A percentile compares a stretch with the other conserved stretches of the same genome.
phyloP scores from a whole-genome alignment of 1,139 yeast species.

The Wickerhamomyces sp. region DNA sequence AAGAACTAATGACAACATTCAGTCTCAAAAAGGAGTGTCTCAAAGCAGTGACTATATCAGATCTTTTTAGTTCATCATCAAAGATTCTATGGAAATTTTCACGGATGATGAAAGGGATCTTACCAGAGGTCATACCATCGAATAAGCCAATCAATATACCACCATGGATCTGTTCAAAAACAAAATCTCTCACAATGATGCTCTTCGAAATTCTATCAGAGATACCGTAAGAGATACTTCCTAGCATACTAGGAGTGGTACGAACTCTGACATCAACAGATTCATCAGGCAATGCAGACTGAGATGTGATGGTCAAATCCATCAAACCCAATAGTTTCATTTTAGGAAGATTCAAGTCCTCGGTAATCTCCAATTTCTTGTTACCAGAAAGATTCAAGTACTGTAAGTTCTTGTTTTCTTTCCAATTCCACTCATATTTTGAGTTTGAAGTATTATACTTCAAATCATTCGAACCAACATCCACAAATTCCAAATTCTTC shows the following conservation, averaged over 20 bases:
- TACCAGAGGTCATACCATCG: conserved; percentile 82
- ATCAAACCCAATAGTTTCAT: conserved; percentile 78
- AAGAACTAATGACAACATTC: conserved; percentile 72
- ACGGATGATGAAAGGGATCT: conserved; percentile 69
- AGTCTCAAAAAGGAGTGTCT: conserved; percentile 73
- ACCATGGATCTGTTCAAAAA: conserved; percentile 84
- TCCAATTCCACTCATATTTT: conserved; percentile 99
- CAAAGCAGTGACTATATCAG: conserved; percentile 57
- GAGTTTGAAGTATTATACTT: conserved; percentile 90
- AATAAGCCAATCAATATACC: conserved; percentile 74
- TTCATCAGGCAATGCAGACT: conserved; percentile 76
- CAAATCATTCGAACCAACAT: conserved; percentile 87
- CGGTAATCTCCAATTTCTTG: conserved; percentile 80
- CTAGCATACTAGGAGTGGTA: conserved; percentile 83
- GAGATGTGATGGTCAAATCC: conserved; percentile 90
- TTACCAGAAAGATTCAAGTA: conserved; percentile 91
- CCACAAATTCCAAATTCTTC: conserved; percentile 61
- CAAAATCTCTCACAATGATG: conserved; percentile 77
- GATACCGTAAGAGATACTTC: conserved; percentile 81
- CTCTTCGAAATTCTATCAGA: conserved; percentile 79
- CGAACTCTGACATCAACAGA: conserved; percentile 78
- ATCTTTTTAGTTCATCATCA: conserved; percentile 55
- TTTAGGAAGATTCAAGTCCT: conserved; percentile 72
- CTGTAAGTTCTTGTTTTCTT: conserved; percentile 68
- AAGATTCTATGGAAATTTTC: conserved; percentile 61